Evolutionary conservation across 805 yeast genomes (phyloP).

Genomic region (Wickerhamomyces bovis): DNA sequence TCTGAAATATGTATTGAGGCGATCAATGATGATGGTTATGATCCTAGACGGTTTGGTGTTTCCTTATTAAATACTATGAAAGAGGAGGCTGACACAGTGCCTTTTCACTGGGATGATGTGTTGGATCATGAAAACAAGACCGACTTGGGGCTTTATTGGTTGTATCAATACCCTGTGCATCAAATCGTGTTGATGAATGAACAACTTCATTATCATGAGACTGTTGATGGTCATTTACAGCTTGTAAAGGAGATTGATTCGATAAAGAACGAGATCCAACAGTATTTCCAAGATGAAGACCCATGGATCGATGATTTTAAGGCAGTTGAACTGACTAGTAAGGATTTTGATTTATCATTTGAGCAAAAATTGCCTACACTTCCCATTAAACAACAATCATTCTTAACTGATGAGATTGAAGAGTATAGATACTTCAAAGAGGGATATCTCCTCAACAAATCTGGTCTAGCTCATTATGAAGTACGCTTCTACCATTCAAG

Average conservation of each 20-base stretch:
- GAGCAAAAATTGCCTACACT: background rate
- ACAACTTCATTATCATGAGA: conserved; percentile 2
- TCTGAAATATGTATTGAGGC: background rate
- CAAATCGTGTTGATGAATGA: conserved; percentile 16
- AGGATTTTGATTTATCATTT: conserved; percentile 12
- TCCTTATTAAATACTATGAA: conserved; percentile 2
- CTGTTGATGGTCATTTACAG: background rate
- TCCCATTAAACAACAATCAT: background rate
- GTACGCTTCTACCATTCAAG: conserved; percentile 15
- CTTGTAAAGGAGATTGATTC: conserved; percentile 1
- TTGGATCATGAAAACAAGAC: conserved; percentile 14
- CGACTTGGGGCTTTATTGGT: conserved; percentile 10
- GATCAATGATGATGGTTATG: conserved; percentile 1
- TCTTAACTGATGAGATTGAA: background rate
- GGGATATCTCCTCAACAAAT: conserved; percentile 13
- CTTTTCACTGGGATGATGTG: conserved; percentile 14
- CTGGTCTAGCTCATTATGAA: conserved; percentile 24
- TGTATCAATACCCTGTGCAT: conserved; percentile 6
- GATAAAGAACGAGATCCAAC: background rate
- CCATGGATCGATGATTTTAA: background rate
- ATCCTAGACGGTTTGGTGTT: conserved; percentile 9
- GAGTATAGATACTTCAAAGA: conserved; percentile 23
- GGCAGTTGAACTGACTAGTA: conserved; percentile 4
- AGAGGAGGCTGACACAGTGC: conserved; percentile 3
- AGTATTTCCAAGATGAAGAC: conserved; percentile 4